Conservation (phyloP, 2,329 filamentous ascomycete genomes). For the Lecanicillium sp. region DNA sequence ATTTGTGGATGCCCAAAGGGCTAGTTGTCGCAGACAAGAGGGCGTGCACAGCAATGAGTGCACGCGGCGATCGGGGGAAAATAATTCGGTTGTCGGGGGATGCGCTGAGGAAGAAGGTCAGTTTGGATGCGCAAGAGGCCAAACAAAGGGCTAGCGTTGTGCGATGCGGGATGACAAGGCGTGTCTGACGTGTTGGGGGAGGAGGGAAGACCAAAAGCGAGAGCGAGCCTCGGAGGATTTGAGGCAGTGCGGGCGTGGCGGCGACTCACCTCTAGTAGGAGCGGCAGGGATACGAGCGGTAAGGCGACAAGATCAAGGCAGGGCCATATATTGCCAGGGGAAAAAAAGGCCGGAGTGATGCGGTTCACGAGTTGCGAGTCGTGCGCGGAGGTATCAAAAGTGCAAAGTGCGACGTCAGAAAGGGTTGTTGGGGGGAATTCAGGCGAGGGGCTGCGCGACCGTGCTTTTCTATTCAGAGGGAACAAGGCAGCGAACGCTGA, state of each 20-base stretch:
- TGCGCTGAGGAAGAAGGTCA: conserved; percentile 1
- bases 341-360: background rate
- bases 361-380: too few species aligned
- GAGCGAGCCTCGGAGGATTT: conserved; percentile 1
- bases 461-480: conserved; percentile 7
- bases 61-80: background rate
- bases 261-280: conserved; percentile 4
- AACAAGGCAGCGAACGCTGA: background rate
- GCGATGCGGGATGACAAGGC: background rate
- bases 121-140: background rate
- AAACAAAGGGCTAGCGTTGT: background rate
- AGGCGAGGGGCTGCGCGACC: conserved; percentile 8
- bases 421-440: conserved; percentile 3
- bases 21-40: background rate
- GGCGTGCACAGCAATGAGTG: conserved; percentile 6
- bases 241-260: conserved; percentile 1
- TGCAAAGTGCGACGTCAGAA: conserved; percentile 4
- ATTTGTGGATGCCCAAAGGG: conserved; percentile 10
- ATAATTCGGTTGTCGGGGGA: background rate
- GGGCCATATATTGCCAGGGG: conserved; percentile 7
- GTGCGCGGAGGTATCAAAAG: background rate
- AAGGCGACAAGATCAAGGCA: background rate
- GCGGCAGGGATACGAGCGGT: background rate
- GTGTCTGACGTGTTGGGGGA: conserved; percentile 5
- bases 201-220: too few species aligned